Evolutionary conservation across 176 grass and related monocot species (phyloP).

Genomic region (Phyllostachys edulis): DNA sequence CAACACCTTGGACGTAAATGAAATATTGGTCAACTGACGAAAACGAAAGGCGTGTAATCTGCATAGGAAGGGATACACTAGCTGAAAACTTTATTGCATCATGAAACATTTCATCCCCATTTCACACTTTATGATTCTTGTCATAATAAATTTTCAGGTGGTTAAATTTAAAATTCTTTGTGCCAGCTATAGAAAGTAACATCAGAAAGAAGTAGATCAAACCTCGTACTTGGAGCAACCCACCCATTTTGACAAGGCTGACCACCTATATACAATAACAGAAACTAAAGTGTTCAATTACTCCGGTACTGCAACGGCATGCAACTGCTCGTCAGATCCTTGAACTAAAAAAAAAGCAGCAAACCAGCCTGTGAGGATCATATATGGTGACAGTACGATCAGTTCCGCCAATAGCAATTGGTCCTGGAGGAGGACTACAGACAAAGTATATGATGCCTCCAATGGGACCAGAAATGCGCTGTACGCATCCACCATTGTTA

Average conservation of each 20-base stretch:
- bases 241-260: constrained; percentile 78
- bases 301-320: background rate
- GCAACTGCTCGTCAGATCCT: background rate
- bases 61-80: constrained; percentile 25
- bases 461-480: constrained; percentile 60
- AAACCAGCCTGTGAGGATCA: constrained; percentile 77
- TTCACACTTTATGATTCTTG: background rate
- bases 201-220: constrained; percentile 35
- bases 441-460: constrained; percentile 70
- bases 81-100: constrained; percentile 8
- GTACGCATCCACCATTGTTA: constrained; percentile 83
- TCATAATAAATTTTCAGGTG: background rate
- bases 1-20: constrained; percentile 90
- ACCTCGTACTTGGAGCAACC: constrained; percentile 98
- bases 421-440: constrained; percentile 59
- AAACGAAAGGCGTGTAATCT: constrained; percentile 90
- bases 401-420: constrained; percentile 72
- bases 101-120: constrained; percentile 8
- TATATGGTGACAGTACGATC: constrained; percentile 73
- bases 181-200: constrained; percentile 21
- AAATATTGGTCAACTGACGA: constrained; percentile 67
- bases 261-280: constrained; percentile 67
- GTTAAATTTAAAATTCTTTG: background rate
- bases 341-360: background rate
- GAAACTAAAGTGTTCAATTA: background rate